phyloP scores from a whole-genome alignment of 2,329 filamentous ascomycete genomes.

The Arthrobotrys conoides region DNA sequence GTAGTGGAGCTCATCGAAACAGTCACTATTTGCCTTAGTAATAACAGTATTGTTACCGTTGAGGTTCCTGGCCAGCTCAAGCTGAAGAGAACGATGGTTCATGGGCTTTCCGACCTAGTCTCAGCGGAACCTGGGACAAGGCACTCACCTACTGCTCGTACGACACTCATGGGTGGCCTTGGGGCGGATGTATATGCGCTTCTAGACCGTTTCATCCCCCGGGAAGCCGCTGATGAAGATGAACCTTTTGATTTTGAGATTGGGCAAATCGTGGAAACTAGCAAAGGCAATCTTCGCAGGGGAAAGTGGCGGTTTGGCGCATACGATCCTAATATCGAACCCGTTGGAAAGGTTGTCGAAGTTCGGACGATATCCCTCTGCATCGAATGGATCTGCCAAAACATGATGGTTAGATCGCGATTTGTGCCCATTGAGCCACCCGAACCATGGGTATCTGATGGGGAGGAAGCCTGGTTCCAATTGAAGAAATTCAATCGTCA shows the following conservation, averaged over 20 bases:
- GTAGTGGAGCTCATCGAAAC: constrained; percentile 71
- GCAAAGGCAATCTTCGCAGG: constrained; percentile 70
- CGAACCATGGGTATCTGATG: constrained; percentile 68
- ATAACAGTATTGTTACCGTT: constrained; percentile 72
- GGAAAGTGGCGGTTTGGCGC: constrained; percentile 72
- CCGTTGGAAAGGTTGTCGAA: constrained; percentile 72
- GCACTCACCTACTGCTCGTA: constrained; percentile 24
- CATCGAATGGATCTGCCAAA: constrained; percentile 72
- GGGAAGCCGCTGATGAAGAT: constrained; percentile 59
- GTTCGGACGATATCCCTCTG: constrained; percentile 69
- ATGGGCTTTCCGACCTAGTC: background rate
- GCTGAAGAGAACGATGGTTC: constrained; percentile 64
- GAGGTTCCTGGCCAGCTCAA: constrained; percentile 69
- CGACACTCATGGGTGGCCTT: constrained; percentile 21
- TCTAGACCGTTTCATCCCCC: constrained; percentile 55
- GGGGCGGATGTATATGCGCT: constrained; percentile 34
- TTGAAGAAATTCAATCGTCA: constrained; percentile 65
- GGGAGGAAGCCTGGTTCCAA: constrained; percentile 67
- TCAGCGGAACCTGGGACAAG: constrained; percentile 53
- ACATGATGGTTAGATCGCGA: constrained; percentile 65
- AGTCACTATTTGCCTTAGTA: constrained; percentile 70
- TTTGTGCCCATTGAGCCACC: constrained; percentile 66
- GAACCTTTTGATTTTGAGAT: constrained; percentile 68
- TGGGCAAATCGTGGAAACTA: constrained; percentile 70
- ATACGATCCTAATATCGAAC: constrained; percentile 70